A percentile compares a stretch with the other conserved stretches of the same genome.
Conservation (phyloP, 2,329 filamentous ascomycete genomes). For the Alternaria conjuncta region DNA sequence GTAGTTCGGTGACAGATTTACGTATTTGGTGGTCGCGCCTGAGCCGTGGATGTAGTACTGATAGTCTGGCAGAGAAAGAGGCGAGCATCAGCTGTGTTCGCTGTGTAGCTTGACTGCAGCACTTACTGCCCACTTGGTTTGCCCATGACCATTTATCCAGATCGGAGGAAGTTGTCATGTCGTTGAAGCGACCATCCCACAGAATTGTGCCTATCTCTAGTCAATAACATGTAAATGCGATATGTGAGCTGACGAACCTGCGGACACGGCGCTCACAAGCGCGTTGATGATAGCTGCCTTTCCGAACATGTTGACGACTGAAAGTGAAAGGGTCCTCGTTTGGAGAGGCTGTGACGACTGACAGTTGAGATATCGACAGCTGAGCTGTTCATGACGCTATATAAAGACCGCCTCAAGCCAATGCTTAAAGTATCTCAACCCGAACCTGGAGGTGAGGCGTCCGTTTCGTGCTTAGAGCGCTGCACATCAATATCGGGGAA, state of each 20-base stretch:
- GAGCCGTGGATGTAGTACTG: slow-evolving; percentile 75
- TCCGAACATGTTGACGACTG: slow-evolving; percentile 36
- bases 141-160: slow-evolving; percentile 69
- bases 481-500: slow-evolving; percentile 31
- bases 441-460: slow-evolving; percentile 18
- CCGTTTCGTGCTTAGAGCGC: slow-evolving; percentile 12
- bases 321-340: not conserved
- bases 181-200: slow-evolving; percentile 73
- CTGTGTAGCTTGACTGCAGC: slow-evolving; percentile 53
- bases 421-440: not conserved
- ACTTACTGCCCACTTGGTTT: slow-evolving; percentile 69
- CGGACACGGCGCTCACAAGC: slow-evolving; percentile 42
- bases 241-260: slow-evolving; percentile 22
- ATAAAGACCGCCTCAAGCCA: slow-evolving; percentile 18
- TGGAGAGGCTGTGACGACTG: not conserved
- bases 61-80: not conserved
- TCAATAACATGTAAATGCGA: not conserved
- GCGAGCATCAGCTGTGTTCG: not conserved
- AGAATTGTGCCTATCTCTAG: slow-evolving; percentile 54
- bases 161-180: slow-evolving; percentile 60
- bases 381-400: slow-evolving; percentile 15
- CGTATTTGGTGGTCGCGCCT: slow-evolving; percentile 62
- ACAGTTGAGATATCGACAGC: not conserved
- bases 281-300: slow-evolving; percentile 36
- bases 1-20: slow-evolving; percentile 65